Base-by-base conservation (phyloP, 2,329 filamentous ascomycete species). In the Cryphonectria nitschkei region DNA sequence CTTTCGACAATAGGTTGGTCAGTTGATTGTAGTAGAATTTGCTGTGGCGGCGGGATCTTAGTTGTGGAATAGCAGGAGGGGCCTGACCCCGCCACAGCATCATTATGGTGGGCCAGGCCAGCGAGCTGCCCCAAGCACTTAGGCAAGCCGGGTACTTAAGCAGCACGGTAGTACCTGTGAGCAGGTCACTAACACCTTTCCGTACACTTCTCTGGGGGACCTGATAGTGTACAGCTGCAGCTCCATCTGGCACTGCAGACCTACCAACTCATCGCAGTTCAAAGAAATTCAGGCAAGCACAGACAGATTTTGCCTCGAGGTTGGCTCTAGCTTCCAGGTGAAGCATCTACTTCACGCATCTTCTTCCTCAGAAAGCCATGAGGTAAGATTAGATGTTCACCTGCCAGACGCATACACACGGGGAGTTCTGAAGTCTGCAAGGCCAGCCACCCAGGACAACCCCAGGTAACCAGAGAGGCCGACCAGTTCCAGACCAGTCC, bases 21-120 rank as follows among this genome's bases (percentile, higher is more conserved):
- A 6, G 65, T 60, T 32, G 56, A 61, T 46, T 60, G 56, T 61
- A 46, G 63, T 29, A 65, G 63, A 52, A 29, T 65, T 65, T 52
- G 63, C 9, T 14, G 46, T 56, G 46, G 64, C 64, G 64, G 52
- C 26, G 41, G 50, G 41, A 19, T 65, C 62, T 52, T 58, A 46
- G 26, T 22, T 8, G 26, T 78, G 81, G 81, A 82, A 80, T 81
- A 39, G 41, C 61, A 64, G 41, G 39, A 46, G 41, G 61, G 61
- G 61, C 9, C 61, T 64, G 61, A 22, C 29, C 61, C 81, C 81
- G 81, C 80, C 56, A 64, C 14, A 73, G 80, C 37, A 43, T 26
- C 65, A 56, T 67, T 56, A 52, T 67, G 65, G 64, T 43, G 64
- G 64, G 64, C 50, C 41, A 14, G 61, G 46, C 14, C 64, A 56